Evolutionary conservation across 805 yeast genomes (phyloP), one percentile per base, ranked within the genome.

Genomic region (Barnettozyma sucrosica): DNA sequence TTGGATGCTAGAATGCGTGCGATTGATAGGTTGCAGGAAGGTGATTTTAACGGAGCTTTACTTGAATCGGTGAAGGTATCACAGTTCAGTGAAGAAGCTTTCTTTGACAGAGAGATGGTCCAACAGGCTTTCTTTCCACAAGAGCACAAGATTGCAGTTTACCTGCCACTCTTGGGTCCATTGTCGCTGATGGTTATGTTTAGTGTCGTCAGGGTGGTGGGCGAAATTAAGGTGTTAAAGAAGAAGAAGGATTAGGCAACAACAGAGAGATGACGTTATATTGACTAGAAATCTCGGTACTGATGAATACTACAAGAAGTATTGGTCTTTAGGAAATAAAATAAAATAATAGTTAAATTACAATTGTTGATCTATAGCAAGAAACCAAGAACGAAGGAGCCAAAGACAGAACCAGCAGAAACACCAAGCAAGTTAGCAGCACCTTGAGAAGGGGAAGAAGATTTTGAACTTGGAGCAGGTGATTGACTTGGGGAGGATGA

Each of bases 111-210:
- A 56, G 90, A 85, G 63, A 92, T 93, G 97, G 88, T 93, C 25
- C 95, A 89, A 59, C 97, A 92, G 62, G 88, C 85, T 47, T 89
- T 86, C 64, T 89, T 90, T 71, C 98, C 99, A 0, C 92, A 86
- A 53, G 97, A 92, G 64, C 99, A 92, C 62, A 90, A 88, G 64
- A 73, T 93, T 59, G 98, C 99, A 0, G 96, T 93, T 1, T 93
- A 89, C 55, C 70, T 89, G 60, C 99, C 99, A 0, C 68, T 92
- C 40, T 64, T 90, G 32, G 98, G 98, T 0, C 99, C 99, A 2
- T 69, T 89, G 32, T 67, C 77, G 2, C 77, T 92, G 23, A 89
- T 93, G 20, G 61, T 77, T 11, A 19, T 71, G 1, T 62, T 82
- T 47, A 85, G 83, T 0, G 46, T 76, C 1, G 20, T 81, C 4